These are phyloP conservation scores for Dictyostelium intermedium DNA, from an alignment of 78 protist species.

Conservation along the genomic window DNA sequence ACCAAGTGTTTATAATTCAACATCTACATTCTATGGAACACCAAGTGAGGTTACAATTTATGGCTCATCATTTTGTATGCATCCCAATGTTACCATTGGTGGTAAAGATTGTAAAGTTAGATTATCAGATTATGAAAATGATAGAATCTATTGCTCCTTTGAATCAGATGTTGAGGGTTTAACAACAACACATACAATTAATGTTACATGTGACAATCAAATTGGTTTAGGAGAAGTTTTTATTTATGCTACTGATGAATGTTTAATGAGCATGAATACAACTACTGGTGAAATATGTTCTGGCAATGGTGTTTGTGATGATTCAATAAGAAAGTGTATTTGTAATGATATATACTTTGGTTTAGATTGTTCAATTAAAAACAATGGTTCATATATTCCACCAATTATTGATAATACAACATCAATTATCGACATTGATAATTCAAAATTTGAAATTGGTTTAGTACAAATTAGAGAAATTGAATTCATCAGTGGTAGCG, in stretches of 20 bases:
- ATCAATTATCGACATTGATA: neutral
- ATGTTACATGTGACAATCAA: neutral
- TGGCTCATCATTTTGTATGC: neutral
- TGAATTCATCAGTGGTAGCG: too few species aligned
- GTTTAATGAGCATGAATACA: neutral
- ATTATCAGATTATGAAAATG: neutral
- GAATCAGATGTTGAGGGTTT: neutral
- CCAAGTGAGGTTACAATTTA: neutral
- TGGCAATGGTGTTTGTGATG: neutral
- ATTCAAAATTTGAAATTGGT: slow-evolving; percentile 40
- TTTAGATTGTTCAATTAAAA: neutral
- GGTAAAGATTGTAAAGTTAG: neutral
- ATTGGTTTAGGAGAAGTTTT: neutral
- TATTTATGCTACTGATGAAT: neutral
- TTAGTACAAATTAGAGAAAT: neutral
- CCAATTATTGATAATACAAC: neutral
- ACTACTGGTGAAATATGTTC: neutral
- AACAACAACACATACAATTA: neutral
- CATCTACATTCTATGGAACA: neutral
- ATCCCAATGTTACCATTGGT: neutral
- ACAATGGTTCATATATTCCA: neutral
- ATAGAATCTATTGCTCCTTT: neutral
- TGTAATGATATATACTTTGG: neutral
- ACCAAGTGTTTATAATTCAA: neutral
- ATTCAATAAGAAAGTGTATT: neutral